Base-by-base conservation (phyloP, 345 rosid species). In the Pugionium cornutum region DNA sequence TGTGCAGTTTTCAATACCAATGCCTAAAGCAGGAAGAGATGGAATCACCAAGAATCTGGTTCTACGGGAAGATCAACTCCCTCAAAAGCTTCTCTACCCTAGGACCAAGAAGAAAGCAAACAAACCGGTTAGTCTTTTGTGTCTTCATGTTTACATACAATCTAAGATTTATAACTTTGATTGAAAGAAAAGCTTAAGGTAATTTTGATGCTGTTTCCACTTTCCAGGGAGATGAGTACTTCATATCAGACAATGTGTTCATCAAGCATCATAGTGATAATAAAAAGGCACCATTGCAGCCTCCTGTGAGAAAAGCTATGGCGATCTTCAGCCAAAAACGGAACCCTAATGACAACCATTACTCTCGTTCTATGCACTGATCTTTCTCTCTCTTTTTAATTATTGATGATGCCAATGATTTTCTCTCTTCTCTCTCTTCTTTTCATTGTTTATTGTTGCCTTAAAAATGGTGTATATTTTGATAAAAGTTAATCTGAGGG, bases 291-390 rank as follows among this genome's bases (percentile, higher is more conserved):
- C 83, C 96, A 53, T 78, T 83, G 45, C 95, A 76, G 77, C 97
- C 97, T 60, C 95, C 96, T 0, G 77, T 91, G 37, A 83, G 96
- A 76, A 81, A 88, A 79, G 95, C 97, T 64, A 58, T 94, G 49
- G 91, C 87, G 5, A 85, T 83, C 60, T 94, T 86, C 75, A 80
- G 96, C 28, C 96, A 92, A 64, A 88, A 76, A 81, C 84, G 96
- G 75, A 94, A 94, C 77, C 99, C 96, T 26, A 94, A 94, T 41
- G 99, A 94, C 75, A 94, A 94, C 75, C 97, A 94, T 65, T 88
- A 76, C 78, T 84, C 91, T 66, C 92, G 89, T 35, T 74, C 88
- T 1, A 88, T 70, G 75, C 83, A 77, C 40, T 65, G 45, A 73
- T 53, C 42, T 43, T 33, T 7, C 44, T 37, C 44, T 9, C 4